Base-by-base conservation (phyloP, 1,139 yeast species). In the Pichia sp. region DNA sequence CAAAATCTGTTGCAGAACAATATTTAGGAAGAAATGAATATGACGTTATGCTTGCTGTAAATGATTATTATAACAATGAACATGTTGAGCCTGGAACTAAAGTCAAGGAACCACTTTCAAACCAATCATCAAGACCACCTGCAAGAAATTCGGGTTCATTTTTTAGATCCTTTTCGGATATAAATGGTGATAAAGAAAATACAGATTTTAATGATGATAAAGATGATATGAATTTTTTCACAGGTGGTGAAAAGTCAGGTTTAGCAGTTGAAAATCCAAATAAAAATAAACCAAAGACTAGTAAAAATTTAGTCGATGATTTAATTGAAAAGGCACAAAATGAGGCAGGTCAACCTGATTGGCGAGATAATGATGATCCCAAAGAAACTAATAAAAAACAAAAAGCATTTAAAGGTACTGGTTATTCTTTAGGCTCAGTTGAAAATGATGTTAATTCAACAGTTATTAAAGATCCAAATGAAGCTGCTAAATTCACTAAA, bases 181-280 rank as follows among this genome's bases (percentile, higher is more conserved):
- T 53, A 59, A 78, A 57, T 70, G 42, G 38, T 36, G 47, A 43
- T 19, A 50, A 48, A 13, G 56, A 49, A 22, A 61, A 54, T 19
- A 57, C 56, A 19, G 62, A 56, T 22, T 59, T 56, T 30, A 83
- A 76, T 42, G 87, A 80, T 53, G 87, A 80, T 53, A 81, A 83
- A 49, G 80, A 83, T 19, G 81, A 82, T 58, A 79, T 84, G 59
- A 83, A 89, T 59, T 81, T 87, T 67, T 95, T 93, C 62, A 93
- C 98, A 4, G 96, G 96, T 27, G 99, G 96, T 52, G 96, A 91
- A 67, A 91, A 91, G 63, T 88, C 96, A 1, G 98, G 87, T 0
- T 74, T 93, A 59, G 96, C 93, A 60, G 97, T 93, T 14, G 96
- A 95, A 65, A 91, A 91, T 65, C 98, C 98, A 11, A 81, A 83